Conservation (phyloP, 2,329 filamentous ascomycete species). For the Colletotrichum destructivum region DNA sequence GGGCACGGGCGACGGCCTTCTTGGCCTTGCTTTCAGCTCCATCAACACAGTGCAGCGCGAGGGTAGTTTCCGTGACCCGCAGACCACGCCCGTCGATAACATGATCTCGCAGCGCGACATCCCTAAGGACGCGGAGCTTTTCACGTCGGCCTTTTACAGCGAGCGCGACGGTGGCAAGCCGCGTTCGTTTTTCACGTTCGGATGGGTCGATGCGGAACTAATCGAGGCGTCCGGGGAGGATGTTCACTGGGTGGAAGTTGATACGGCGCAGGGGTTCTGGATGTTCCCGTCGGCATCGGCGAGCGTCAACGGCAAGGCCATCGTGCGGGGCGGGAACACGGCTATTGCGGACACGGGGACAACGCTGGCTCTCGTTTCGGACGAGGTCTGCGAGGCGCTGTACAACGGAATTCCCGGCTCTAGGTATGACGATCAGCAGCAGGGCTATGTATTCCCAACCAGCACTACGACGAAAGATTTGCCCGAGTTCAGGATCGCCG, state of each 20-base stretch:
- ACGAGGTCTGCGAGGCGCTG: constrained; percentile 45
- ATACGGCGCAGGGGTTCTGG: constrained; percentile 78
- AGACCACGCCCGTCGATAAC: constrained; percentile 84
- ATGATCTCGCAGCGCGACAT: constrained; percentile 78
- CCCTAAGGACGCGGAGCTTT: constrained; percentile 71
- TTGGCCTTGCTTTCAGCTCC: constrained; percentile 77
- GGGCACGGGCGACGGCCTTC: constrained; percentile 75
- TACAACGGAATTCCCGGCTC: constrained; percentile 47
- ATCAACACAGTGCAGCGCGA: constrained; percentile 75
- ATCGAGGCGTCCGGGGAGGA: constrained; percentile 69
- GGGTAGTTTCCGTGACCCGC: constrained; percentile 56
- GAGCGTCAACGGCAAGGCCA: constrained; percentile 62
- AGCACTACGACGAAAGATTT: constrained; percentile 48
- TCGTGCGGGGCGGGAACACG: constrained; percentile 59
- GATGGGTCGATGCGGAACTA: constrained; percentile 75
- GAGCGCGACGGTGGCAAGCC: constrained; percentile 61
- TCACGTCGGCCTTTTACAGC: constrained; percentile 37
- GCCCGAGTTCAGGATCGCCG: constrained; percentile 67
- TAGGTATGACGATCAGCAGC: constrained; percentile 43
- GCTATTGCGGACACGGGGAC: constrained; percentile 73
- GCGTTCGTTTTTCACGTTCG: constrained; percentile 80
- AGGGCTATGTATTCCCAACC: constrained; percentile 60
- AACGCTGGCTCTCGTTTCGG: constrained; percentile 69
- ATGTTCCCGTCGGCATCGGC: constrained; percentile 72
- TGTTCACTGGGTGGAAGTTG: constrained; percentile 74